Base-by-base conservation (phyloP, 2,329 filamentous ascomycete genomes). In the Plectosphaerella plurivora region DNA sequence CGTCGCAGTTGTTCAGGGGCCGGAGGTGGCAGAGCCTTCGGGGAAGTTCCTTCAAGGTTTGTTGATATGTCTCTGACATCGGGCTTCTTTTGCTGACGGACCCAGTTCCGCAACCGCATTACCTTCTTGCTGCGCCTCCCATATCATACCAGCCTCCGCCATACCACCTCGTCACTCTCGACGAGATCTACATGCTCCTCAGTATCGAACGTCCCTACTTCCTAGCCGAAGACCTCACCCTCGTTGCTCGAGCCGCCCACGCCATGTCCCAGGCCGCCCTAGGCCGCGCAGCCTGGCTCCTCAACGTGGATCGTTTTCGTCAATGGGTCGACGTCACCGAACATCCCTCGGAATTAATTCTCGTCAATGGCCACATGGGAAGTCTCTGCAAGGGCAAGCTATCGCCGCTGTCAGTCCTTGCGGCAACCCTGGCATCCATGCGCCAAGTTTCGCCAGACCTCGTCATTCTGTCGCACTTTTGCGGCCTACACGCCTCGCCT, bases 401-500 rank as follows among this genome's bases (percentile, higher is more conserved):
- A 9, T 41, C 37, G 15, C 37, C 37, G 3, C 37, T 41, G 15
- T 41, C 37, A 3, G 37, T 41, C 10, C 37, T 41, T 8, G 15
- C 37, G 7, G 37, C 10, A 5, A 41, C 37, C 14, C 15, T 41
- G 15, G 37, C 37, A 11, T 11, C 15, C 3, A 41, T 41, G 37
- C 37, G 15, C 11, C 15, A 41, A 8, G 28, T 12, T 8, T 11
- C 14, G 37, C 37, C 37, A 8, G 5, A 41, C 18, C 18, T 41
- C 24, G 20, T 53, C 6, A 10, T 50, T 3, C 28, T 57, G 44
- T 39, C 41, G 12, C 53, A 48, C 36, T 55, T 53, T 45, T 55
- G 53, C 44, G 47, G 55, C 1, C 44, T 53, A 4, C 55, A 57
- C 15, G 28, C 25, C 1, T 16, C 39, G 6, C 1, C 14, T 5